phyloP scores from a whole-genome alignment of 1,139 yeast species.

The Candida freyschussii region DNA sequence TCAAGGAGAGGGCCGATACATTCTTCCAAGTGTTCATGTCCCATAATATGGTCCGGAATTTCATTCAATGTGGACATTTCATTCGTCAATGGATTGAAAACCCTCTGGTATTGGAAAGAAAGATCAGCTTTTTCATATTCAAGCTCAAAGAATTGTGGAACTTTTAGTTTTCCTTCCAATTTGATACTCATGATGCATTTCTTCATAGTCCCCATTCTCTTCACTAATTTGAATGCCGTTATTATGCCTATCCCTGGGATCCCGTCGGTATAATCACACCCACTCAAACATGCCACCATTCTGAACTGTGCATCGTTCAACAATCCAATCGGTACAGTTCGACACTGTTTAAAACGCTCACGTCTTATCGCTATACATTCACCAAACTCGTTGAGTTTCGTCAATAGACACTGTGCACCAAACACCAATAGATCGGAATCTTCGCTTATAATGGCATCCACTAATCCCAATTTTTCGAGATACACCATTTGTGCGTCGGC shows the following conservation, averaged over 20 bases:
- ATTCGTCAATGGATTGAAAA: slow-evolving; percentile 59
- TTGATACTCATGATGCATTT: slow-evolving; percentile 53
- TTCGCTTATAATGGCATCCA: slow-evolving; percentile 86
- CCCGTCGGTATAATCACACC: slow-evolving; percentile 95
- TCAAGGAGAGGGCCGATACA: slow-evolving; percentile 60
- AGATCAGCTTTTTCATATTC: slow-evolving; percentile 65
- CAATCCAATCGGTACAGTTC: slow-evolving; percentile 42
- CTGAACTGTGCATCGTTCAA: slow-evolving; percentile 58
- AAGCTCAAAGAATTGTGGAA: slow-evolving; percentile 55
- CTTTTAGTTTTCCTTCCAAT: slow-evolving; percentile 52
- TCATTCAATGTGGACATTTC: slow-evolving; percentile 54
- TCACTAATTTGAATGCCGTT: slow-evolving; percentile 65
- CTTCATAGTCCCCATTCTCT: slow-evolving; percentile 46
- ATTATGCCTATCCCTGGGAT: slow-evolving; percentile 75
- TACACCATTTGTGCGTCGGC: slow-evolving; percentile 98
- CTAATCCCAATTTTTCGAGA: slow-evolving; percentile 67
- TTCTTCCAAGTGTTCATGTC: slow-evolving; percentile 36
- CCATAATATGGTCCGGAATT: slow-evolving; percentile 38
- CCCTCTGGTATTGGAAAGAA: slow-evolving; percentile 85
- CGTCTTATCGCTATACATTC: slow-evolving; percentile 66
- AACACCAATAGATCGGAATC: slow-evolving; percentile 91
- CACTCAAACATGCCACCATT: slow-evolving; percentile 79
- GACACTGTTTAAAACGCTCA: slow-evolving; percentile 42
- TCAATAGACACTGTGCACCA: slow-evolving; percentile 73
- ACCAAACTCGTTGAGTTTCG: slow-evolving; percentile 78